Evolutionary conservation across 2,329 filamentous ascomycete species (phyloP).

Genomic region (Diaporthe eres): DNA sequence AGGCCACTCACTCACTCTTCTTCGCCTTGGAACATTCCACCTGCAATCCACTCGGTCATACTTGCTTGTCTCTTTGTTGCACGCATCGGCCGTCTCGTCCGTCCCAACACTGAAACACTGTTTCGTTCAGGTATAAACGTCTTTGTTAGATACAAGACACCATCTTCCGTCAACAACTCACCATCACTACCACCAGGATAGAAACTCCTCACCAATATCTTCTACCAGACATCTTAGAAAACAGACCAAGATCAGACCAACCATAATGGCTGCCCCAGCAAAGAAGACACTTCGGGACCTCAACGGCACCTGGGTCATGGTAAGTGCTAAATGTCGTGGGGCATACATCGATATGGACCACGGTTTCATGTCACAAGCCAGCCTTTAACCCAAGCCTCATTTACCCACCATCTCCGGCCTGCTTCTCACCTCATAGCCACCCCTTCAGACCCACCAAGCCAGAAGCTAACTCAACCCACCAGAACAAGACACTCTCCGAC

Average conservation of each 20-base stretch:
- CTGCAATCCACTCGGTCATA: constrained; percentile 4
- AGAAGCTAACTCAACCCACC: constrained; percentile 37
- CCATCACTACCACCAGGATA: not conserved
- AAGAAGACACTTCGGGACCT: constrained; percentile 77
- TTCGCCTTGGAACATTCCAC: not conserved
- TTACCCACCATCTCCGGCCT: not conserved
- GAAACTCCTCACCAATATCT: not conserved
- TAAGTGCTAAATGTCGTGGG: constrained; percentile 55
- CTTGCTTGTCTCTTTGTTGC: constrained; percentile 2
- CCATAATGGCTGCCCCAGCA: constrained; percentile 79
- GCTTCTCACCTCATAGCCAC: not conserved
- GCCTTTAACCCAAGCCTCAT: not conserved
- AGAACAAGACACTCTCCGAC: constrained; percentile 85
- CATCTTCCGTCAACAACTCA: not conserved
- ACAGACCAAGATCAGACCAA: not conserved
- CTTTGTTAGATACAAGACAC: constrained; percentile 1
- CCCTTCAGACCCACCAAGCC: not conserved
- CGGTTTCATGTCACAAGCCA: constrained; percentile 1
- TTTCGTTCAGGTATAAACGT: not conserved
- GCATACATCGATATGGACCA: not conserved
- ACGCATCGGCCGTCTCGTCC: not conserved
- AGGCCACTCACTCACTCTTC: constrained; percentile 5
- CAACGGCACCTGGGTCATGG: constrained; percentile 78
- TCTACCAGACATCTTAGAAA: not conserved
- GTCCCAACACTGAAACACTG: constrained; percentile 20